These are phyloP conservation scores for Vigna radiata DNA, from an alignment of 306 rosid species.

Conservation along the genomic window DNA sequence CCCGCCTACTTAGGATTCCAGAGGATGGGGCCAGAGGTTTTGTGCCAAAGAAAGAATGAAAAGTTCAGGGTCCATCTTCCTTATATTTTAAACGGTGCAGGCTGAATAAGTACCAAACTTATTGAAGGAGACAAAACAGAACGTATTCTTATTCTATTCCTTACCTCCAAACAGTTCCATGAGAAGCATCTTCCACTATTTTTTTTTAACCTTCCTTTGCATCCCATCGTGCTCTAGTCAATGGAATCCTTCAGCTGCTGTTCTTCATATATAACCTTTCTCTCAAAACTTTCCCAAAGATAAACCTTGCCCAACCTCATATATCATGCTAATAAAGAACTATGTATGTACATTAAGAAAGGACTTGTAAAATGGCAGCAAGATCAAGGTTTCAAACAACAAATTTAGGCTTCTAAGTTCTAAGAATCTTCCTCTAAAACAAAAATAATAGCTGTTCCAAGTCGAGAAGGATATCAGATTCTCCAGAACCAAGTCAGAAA, in stretches of 20 bases:
- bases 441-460: slow-evolving; percentile 55
- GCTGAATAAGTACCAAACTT: slow-evolving; percentile 96
- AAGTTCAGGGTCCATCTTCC: slow-evolving; percentile 56
- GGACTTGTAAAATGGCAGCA: slow-evolving; percentile 45
- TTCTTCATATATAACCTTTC: slow-evolving; percentile 48
- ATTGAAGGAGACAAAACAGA: slow-evolving; percentile 85
- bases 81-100: slow-evolving; percentile 49
- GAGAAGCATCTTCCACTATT: slow-evolving; percentile 63
- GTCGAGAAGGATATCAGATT: slow-evolving; percentile 66
- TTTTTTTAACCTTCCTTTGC: slow-evolving; percentile 40
- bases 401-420: slow-evolving; percentile 43
- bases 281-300: slow-evolving; percentile 49
- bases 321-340: slow-evolving; percentile 23
- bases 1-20: slow-evolving; percentile 59
- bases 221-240: slow-evolving; percentile 66
- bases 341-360: slow-evolving; percentile 45
- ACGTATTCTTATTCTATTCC: slow-evolving; percentile 81
- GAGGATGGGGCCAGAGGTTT: slow-evolving; percentile 49
- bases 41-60: slow-evolving; percentile 58
- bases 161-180: slow-evolving; percentile 67
- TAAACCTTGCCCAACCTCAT: slow-evolving; percentile 37
- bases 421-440: slow-evolving; percentile 63
- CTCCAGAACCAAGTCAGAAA: slow-evolving; percentile 52
- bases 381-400: slow-evolving; percentile 45
- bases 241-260: slow-evolving; percentile 64